phyloP scores from a whole-genome alignment of 176 grass and related monocot genomes.

The Zoysia pacifica region DNA sequence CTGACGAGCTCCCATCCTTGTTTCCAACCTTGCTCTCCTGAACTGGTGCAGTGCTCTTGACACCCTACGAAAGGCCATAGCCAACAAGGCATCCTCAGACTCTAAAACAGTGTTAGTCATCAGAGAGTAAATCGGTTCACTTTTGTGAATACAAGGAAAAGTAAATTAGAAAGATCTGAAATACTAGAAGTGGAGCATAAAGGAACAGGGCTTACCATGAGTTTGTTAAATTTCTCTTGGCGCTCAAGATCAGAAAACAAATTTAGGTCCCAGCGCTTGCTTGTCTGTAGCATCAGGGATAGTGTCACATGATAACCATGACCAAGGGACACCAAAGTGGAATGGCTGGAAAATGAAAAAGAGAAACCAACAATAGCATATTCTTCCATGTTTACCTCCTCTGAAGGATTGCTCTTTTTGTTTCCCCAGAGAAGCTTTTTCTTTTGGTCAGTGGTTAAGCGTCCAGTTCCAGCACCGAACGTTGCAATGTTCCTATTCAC shows the following conservation, averaged over 20 bases:
- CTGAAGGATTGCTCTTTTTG: slow-evolving; percentile 67
- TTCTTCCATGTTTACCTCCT: slow-evolving; percentile 60
- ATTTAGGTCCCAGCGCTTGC: slow-evolving; percentile 73
- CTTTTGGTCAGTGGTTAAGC: slow-evolving; percentile 80
- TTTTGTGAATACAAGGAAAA: slow-evolving; percentile 2
- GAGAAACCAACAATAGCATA: not conserved
- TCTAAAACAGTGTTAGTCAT: slow-evolving; percentile 90
- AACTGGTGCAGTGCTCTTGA: slow-evolving; percentile 56
- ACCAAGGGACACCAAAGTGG: not conserved
- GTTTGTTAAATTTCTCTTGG: slow-evolving; percentile 98
- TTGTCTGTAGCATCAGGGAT: slow-evolving; percentile 49
- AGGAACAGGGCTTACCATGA: slow-evolving; percentile 76
- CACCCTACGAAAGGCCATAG: slow-evolving; percentile 90
- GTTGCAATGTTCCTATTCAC: slow-evolving; percentile 87
- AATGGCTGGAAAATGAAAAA: slow-evolving; percentile 2
- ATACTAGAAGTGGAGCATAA: not conserved
- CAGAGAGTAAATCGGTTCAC: slow-evolving; percentile 22
- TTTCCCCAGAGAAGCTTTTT: slow-evolving; percentile 96
- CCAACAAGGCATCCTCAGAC: slow-evolving; percentile 98
- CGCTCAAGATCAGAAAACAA: slow-evolving; percentile 82
- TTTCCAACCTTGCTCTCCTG: slow-evolving; percentile 39
- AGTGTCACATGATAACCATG: slow-evolving; percentile 21
- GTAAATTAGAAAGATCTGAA: not conserved
- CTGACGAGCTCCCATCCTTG: slow-evolving; percentile 46
- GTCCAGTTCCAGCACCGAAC: slow-evolving; percentile 57